A percentile compares a stretch with the other conserved stretches of the same genome.
Evolutionary conservation across 768 basidiomycete genomes (phyloP).

Genomic region (Tylopilus sp.): DNA sequence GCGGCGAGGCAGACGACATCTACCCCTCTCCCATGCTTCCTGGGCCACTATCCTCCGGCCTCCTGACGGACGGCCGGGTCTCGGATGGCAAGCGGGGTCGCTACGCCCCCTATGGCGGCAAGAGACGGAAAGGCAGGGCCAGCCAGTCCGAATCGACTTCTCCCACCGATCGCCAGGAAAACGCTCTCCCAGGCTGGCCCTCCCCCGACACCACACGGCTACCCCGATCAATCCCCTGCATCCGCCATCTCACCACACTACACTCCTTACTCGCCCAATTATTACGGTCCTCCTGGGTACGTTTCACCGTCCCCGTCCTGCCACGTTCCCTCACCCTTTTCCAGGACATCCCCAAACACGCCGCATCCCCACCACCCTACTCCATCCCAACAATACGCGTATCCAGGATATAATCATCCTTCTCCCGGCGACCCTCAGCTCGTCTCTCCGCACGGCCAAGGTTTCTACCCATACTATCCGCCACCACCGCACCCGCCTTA

Average conservation of each 20-base stretch:
- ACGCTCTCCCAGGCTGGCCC: constrained; percentile 21
- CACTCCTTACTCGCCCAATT: constrained; percentile 31
- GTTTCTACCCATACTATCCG: constrained; percentile 35
- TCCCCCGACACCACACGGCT: constrained; percentile 24
- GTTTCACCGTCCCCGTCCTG: background rate
- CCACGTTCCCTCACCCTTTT: constrained; percentile 16
- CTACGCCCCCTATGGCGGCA: constrained; percentile 42
- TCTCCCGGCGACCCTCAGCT: too few species aligned
- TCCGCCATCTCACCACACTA: constrained; percentile 29
- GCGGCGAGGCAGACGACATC: constrained; percentile 77
- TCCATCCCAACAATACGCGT: too few species aligned
- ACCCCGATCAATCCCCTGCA: constrained; percentile 26
- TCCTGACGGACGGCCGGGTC: constrained; percentile 45
- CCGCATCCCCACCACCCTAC: too few species aligned
- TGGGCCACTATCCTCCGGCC: constrained; percentile 42
- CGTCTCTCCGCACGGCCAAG: too few species aligned
- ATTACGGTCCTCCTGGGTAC: constrained; percentile 32
- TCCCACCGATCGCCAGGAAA: constrained; percentile 26
- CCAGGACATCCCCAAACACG: too few species aligned
- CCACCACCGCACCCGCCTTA: constrained; percentile 26
- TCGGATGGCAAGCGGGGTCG: constrained; percentile 45
- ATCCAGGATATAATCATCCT: too few species aligned
- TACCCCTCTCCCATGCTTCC: constrained; percentile 42
- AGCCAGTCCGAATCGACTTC: constrained; percentile 26
- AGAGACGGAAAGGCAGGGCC: constrained; percentile 39